Percentiles rank a stretch among this genome's conserved stretches.
These are phyloP conservation scores for Taxawa tesnikishii DNA, from an alignment of 2,329 filamentous ascomycete species.

Conservation along the genomic window DNA sequence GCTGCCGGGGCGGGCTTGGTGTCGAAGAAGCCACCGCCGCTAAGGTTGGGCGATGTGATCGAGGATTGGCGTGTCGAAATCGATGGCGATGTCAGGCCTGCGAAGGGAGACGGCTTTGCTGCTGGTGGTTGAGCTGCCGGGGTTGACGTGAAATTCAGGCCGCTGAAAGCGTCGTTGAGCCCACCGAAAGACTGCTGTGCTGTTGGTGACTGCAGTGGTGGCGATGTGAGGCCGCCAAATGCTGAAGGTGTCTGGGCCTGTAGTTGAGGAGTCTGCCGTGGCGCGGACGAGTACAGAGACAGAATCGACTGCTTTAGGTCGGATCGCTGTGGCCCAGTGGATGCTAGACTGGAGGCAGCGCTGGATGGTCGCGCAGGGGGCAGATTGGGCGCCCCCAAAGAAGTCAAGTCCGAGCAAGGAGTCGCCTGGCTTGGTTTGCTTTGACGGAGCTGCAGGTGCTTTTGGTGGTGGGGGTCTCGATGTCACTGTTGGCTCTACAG, in stretches of 20 bases:
- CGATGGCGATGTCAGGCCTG: constrained; percentile 46
- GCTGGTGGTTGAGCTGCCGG: constrained; percentile 28
- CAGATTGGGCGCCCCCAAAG: constrained; percentile 58
- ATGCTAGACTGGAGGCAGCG: constrained; percentile 51
- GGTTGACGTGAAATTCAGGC: constrained; percentile 45
- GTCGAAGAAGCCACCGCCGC: constrained; percentile 78
- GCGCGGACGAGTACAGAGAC: constrained; percentile 78
- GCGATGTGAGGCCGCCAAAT: constrained; percentile 56
- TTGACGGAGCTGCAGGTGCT: constrained; percentile 26
- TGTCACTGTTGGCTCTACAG: constrained; percentile 59
- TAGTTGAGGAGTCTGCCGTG: constrained; percentile 57
- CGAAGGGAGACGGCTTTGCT: constrained; percentile 52
- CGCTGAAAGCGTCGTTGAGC: constrained; percentile 68
- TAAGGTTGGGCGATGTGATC: constrained; percentile 24
- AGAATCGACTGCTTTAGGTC: constrained; percentile 96
- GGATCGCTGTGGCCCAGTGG: constrained; percentile 59
- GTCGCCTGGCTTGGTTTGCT: constrained; percentile 60
- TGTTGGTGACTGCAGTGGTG: constrained; percentile 29
- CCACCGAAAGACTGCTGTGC: constrained; percentile 46
- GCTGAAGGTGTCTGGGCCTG: constrained; percentile 31
- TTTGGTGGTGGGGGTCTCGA: constrained; percentile 37
- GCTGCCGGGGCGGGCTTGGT: constrained; percentile 38
- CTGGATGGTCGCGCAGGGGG: constrained; percentile 71
- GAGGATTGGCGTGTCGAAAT: constrained; percentile 32
- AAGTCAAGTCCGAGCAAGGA: constrained; percentile 90